These are phyloP conservation scores for Verticillium dahliae DNA, from an alignment of 2,329 filamentous ascomycete species.

Conservation along the genomic window DNA sequence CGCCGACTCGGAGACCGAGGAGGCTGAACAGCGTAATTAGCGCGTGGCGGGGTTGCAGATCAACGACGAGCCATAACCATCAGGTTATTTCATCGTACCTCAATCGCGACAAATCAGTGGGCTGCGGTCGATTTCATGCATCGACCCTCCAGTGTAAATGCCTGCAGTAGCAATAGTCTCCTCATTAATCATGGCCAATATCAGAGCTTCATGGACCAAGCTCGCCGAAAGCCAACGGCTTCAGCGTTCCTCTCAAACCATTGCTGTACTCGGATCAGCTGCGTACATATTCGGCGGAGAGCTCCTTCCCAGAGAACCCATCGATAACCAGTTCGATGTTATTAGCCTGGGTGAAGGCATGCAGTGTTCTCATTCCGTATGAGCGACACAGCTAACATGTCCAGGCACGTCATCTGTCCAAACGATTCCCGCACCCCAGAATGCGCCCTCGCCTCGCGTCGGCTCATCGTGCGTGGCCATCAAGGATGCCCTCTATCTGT, in stretches of 20 bases:
- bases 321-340: conserved; percentile 40
- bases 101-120: not conserved
- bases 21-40: not conserved
- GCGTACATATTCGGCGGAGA: conserved; percentile 46
- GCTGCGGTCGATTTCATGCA: not conserved
- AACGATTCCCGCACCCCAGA: conserved; percentile 12
- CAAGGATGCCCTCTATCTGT: conserved; percentile 46
- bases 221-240: conserved; percentile 24
- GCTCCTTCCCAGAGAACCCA: conserved; percentile 39
- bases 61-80: not conserved
- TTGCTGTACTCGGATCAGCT: conserved; percentile 30
- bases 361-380: not conserved
- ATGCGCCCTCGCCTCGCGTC: conserved; percentile 45
- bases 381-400: not conserved
- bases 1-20: not conserved
- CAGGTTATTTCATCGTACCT: not conserved
- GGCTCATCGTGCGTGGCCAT: conserved; percentile 43
- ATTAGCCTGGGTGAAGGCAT: conserved; percentile 19
- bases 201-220: conserved; percentile 16
- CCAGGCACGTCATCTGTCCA: not conserved
- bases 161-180: not conserved
- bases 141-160: not conserved
- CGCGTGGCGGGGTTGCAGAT: not conserved
- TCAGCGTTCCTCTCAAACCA: conserved; percentile 41
- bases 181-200: conserved; percentile 5